Evolutionary conservation across 2,329 filamentous ascomycete genomes (phyloP).

Genomic region (Diaporthe citri): DNA sequence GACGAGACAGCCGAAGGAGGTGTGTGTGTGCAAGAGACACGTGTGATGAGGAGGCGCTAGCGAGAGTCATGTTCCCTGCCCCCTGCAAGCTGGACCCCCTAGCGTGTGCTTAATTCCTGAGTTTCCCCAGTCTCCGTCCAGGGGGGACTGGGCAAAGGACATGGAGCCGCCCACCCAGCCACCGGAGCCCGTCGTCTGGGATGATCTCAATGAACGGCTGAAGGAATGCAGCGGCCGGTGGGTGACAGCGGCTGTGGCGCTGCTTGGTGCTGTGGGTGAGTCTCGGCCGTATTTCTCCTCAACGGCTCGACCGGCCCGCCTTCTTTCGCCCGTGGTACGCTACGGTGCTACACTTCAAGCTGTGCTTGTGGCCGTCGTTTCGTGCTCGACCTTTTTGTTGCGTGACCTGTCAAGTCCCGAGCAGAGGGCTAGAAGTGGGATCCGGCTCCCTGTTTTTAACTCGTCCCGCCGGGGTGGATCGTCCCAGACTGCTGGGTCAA

Average conservation of each 20-base stretch:
- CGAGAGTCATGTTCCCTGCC: constrained; percentile 26
- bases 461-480: constrained; percentile 5
- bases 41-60: constrained; percentile 11
- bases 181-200: not conserved
- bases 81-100: constrained; percentile 20
- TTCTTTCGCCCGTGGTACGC: not conserved
- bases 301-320: constrained; percentile 21
- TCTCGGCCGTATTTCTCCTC: not conserved
- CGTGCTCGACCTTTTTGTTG: not conserved
- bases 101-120: constrained; percentile 27
- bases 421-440: not conserved
- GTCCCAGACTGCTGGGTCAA: constrained; percentile 24
- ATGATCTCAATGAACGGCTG: constrained; percentile 1
- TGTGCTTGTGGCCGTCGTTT: not conserved
- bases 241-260: constrained; percentile 26
- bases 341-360: not conserved
- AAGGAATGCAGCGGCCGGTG: not conserved
- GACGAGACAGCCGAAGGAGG: not conserved
- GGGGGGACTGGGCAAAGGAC: not conserved
- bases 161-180: not conserved
- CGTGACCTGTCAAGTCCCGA: constrained; percentile 1
- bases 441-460: not conserved
- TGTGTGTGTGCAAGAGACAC: not conserved
- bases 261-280: not conserved
- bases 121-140: constrained; percentile 15